Percentiles rank a stretch among this genome's conserved stretches.
These are phyloP conservation scores for Lagerstroemia speciosa DNA, from an alignment of 345 rosid genomes.

Conservation along the genomic window DNA sequence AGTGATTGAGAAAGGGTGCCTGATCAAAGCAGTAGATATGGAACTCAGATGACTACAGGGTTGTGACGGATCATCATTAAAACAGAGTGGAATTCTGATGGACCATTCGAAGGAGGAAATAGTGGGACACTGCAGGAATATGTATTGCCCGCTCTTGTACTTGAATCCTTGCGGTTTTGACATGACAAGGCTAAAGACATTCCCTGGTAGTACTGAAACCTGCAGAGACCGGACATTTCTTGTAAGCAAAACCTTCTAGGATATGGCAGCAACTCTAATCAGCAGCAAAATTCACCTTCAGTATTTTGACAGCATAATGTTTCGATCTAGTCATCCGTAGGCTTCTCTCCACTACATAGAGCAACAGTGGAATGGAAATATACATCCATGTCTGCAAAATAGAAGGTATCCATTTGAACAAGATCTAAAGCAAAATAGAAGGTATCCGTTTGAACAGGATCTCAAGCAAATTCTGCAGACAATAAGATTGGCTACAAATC, in stretches of 20 bases:
- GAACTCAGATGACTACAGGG: neutral
- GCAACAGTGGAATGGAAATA: conserved; percentile 61
- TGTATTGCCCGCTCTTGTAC: conserved; percentile 92
- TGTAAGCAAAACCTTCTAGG: neutral
- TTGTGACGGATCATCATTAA: neutral
- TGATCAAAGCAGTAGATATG: conserved; percentile 12
- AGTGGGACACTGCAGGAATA: conserved; percentile 73
- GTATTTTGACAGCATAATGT: conserved; percentile 56
- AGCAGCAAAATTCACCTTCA: conserved; percentile 37
- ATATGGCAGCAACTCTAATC: neutral
- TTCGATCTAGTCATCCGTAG: conserved; percentile 71
- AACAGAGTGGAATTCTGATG: neutral
- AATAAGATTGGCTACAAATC: no score
- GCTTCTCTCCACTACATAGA: conserved; percentile 66
- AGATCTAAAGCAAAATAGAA: neutral
- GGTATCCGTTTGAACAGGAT: no score
- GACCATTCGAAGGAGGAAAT: conserved; percentile 90
- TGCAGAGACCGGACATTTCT: conserved; percentile 19
- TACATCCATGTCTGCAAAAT: conserved; percentile 91
- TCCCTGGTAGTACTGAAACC: conserved; percentile 84
- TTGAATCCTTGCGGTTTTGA: conserved; percentile 88
- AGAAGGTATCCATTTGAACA: neutral
- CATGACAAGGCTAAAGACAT: conserved; percentile 71
- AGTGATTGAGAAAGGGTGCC: conserved; percentile 95
- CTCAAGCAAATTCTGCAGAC: no score